Evolutionary conservation across 768 basidiomycete species (phyloP).

Genomic region (Favolaschia claudopus): DNA sequence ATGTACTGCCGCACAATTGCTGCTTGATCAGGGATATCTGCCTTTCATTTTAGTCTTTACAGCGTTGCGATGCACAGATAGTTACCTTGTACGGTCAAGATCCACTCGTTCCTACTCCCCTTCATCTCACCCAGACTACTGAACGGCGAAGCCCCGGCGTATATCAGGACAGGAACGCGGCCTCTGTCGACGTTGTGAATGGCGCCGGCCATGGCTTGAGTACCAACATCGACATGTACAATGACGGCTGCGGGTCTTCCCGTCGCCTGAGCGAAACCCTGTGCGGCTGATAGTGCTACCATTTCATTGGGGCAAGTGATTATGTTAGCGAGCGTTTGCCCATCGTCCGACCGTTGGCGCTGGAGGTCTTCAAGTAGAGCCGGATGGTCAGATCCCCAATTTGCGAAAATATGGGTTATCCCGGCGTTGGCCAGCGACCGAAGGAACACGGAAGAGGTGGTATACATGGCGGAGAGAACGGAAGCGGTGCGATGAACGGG

Average conservation of each 20-base stretch:
- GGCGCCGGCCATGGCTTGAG: constrained; percentile 75
- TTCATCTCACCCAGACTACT: constrained; percentile 61
- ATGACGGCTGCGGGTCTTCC: constrained; percentile 76
- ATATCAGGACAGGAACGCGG: constrained; percentile 70
- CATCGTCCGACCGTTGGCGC: constrained; percentile 54
- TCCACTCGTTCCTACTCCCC: constrained; percentile 76
- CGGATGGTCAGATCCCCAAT: constrained; percentile 83
- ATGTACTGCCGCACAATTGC: constrained; percentile 80
- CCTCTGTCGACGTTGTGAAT: constrained; percentile 75
- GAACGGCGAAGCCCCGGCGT: constrained; percentile 74
- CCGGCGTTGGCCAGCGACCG: constrained; percentile 61
- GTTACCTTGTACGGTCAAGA: constrained; percentile 78
- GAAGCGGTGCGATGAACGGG: too few relatives aligned
- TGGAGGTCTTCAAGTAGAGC: constrained; percentile 75
- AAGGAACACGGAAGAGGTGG: constrained; percentile 69
- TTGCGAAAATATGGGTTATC: constrained; percentile 74
- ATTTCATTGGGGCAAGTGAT: constrained; percentile 80
- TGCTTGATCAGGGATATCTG: constrained; percentile 76
- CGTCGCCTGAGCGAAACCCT: constrained; percentile 72
- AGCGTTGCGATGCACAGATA: too few relatives aligned
- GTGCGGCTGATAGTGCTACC: constrained; percentile 76
- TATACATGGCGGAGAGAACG: constrained; percentile 47
- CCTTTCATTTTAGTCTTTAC: neutral
- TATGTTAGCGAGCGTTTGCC: constrained; percentile 53
- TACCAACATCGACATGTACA: constrained; percentile 77